Evolutionary conservation across 129 eudicot species (phyloP), one percentile per base, ranked within the genome.

Genomic region (Solidago caesia): DNA sequence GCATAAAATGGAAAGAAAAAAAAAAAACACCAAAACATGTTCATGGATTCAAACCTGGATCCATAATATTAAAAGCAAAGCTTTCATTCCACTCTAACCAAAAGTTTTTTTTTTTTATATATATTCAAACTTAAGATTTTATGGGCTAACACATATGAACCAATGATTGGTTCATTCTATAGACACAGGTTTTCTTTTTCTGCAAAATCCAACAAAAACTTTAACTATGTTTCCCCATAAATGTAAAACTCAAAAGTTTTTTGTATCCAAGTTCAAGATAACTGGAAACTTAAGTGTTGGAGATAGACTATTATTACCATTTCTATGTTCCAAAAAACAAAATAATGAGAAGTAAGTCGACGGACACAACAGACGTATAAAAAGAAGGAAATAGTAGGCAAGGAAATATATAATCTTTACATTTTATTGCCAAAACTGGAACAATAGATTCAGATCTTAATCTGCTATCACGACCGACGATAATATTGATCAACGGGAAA

Each of bases 121-220:
- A 21, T 21, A 21, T 21, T 21, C 21, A 21, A 21, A 21, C 21
- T 21, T 21, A 21, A 21, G 21, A 21, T 21, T 21, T 21, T 21
- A 21, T 21, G 21, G 21, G 21, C 21, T 21, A 21, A 21, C 21
- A 21, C 21, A 21, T 21, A 21, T 21, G 21, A 21, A 21, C 0
- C 21, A 21, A 21, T 21, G 21, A 21, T 21, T 21, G 21, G 21
- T 21, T 21, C 21, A 21, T 21, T 21, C 21, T 88, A 85, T 9
- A 88, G 84, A 60, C 94, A 88, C 33, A 83, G 86, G 56, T 82
- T 83, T 79, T 85, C 88, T 85, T 85, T 85, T 29, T 87, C 92
- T 87, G 92, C 74, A 69, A 55, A 47, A 7, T 44, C 44, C 74
- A 80, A 67, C 44, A 56, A 47, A 52, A 69, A 42, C 33, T 47